Base-by-base conservation (phyloP, 1,139 yeast species). In the Candida frijolesensis region DNA sequence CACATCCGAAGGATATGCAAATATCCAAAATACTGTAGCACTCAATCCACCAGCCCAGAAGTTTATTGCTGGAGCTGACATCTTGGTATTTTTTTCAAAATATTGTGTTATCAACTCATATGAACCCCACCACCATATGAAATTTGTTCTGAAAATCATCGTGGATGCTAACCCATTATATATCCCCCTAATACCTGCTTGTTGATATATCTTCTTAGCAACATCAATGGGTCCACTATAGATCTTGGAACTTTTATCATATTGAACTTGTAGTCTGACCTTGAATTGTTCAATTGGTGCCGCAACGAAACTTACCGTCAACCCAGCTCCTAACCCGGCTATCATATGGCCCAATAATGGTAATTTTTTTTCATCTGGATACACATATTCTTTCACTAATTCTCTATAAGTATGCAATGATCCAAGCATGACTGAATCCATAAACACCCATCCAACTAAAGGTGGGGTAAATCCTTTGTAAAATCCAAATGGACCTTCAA, bases 391-490 rank as follows among this genome's bases (percentile, higher is more conserved):
- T 60, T 85, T 85, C 51, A 88, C 74, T 34, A 84, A 67, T 54
- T 89, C 70, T 57, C 95, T 72, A 65, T 91, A 91, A 53, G 86
- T 80, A 60, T 89, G 95, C 49, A 90, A 72, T 10, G 95, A 86
- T 1, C 97, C 97, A 56, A 91, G 75, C 92, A 91, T 88, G 54
- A 80, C 91, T 16, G 89, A 82, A 64, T 91, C 97, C 97, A 91
- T 90, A 53, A 88, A 70, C 59, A 91, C 90, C 97, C 97, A 91
- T 0, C 97, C 97, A 14, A 89, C 82, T 56, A 91, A 72, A 1
- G 97, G 97, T 7, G 97, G 97, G 0, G 96, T 89, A 57, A 91
- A 90, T 0, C 97, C 97, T 60, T 90, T 84, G 64, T 89, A 90
- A 49, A 90, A 81, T 0, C 96, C 97, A 27, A 76, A 69, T 2